phyloP scores from a whole-genome alignment of 768 basidiomycete species.

The Boletus speciosus region DNA sequence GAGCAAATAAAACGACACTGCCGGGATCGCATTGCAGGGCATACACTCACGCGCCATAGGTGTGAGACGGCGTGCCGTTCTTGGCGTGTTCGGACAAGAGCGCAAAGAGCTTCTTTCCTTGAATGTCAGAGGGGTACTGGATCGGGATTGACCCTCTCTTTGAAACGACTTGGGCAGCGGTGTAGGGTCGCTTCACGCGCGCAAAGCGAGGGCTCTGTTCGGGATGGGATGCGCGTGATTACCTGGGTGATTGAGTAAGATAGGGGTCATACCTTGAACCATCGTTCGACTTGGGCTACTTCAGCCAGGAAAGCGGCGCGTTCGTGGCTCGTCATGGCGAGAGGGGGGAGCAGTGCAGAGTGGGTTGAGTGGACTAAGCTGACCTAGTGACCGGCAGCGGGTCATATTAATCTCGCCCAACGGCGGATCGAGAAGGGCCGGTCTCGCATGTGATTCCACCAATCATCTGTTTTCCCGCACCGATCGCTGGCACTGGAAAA shows the following conservation, averaged over 20 bases:
- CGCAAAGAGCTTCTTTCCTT: conserved; percentile 83
- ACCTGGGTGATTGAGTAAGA: not conserved
- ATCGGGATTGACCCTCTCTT: conserved; percentile 89
- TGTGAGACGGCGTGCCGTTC: conserved; percentile 81
- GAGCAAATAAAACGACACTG: conserved; percentile 19
- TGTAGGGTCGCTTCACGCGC: conserved; percentile 86
- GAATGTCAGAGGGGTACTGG: conserved; percentile 79
- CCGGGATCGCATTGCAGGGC: too few species aligned
- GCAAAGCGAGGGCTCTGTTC: conserved; percentile 83
- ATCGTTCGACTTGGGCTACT: conserved; percentile 80
- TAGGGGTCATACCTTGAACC: conserved; percentile 76
- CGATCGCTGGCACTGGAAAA: not conserved
- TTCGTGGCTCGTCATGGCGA: conserved; percentile 56
- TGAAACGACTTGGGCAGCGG: conserved; percentile 87
- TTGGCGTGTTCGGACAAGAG: conserved; percentile 74
- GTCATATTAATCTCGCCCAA: conserved; percentile 28
- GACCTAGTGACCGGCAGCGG: not conserved
- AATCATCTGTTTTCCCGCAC: conserved; percentile 6
- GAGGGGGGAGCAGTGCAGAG: conserved; percentile 14
- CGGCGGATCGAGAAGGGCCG: not conserved
- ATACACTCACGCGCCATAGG: conserved; percentile 89
- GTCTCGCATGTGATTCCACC: conserved; percentile 23
- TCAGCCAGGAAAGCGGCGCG: conserved; percentile 71
- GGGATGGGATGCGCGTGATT: not conserved
- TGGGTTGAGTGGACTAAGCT: conserved; percentile 7